Conservation (phyloP, 305 asterid genomes). For the Withania somnifera region DNA sequence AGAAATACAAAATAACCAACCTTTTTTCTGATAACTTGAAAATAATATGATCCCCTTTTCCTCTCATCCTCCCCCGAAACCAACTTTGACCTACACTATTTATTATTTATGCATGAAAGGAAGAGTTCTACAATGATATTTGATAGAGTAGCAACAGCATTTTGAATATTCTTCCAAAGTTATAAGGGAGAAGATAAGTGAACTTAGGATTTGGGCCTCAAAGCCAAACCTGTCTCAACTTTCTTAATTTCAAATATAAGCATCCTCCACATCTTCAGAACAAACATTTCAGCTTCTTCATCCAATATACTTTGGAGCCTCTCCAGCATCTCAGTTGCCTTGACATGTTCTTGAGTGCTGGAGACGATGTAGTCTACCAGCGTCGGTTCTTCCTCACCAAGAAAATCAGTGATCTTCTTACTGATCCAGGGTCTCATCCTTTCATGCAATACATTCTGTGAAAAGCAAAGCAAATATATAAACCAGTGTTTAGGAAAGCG, state of each 20-base stretch:
- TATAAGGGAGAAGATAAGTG: background rate
- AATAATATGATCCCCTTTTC: no score
- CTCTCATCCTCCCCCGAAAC: no score
- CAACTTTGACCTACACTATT: background rate
- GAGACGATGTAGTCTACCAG: constrained; percentile 87
- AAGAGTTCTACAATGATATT: background rate
- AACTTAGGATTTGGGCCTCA: constrained; percentile 42
- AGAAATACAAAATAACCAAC: background rate
- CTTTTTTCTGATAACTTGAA: no score
- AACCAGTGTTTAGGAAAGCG: no score
- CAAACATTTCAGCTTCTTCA: constrained; percentile 99
- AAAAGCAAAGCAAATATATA: constrained; percentile 10
- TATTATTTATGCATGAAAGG: background rate
- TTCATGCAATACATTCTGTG: constrained; percentile 75
- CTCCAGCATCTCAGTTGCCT: constrained; percentile 85
- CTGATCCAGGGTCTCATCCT: constrained; percentile 93
- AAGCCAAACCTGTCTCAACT: constrained; percentile 79
- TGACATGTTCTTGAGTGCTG: constrained; percentile 87
- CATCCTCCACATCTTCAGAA: constrained; percentile 99
- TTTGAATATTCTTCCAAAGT: background rate
- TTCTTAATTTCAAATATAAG: constrained; percentile 94
- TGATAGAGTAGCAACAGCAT: background rate
- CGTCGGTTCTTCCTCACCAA: constrained; percentile 93
- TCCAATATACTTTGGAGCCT: constrained; percentile 87
- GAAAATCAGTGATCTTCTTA: constrained; percentile 82